These are phyloP conservation scores for Sporothrix mexicana DNA, from an alignment of 2,329 filamentous ascomycete species.

Conservation along the genomic window DNA sequence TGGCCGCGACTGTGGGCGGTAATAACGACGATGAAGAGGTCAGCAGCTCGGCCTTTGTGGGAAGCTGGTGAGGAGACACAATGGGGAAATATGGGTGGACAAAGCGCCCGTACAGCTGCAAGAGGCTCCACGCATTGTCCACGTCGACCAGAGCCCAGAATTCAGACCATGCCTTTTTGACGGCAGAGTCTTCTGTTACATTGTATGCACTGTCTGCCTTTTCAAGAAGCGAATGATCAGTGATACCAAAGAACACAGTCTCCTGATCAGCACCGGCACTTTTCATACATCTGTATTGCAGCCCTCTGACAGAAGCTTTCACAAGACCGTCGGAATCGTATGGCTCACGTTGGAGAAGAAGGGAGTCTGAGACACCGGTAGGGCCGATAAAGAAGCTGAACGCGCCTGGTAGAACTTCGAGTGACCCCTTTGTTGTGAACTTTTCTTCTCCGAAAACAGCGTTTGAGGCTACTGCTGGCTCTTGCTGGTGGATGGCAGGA, in stretches of 20 bases:
- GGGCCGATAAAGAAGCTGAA: conserved; percentile 38
- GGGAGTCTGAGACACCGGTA: conserved; percentile 35
- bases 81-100: conserved; percentile 54
- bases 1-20: conserved; percentile 33
- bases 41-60: conserved; percentile 42
- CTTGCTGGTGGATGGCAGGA: no score
- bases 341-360: conserved; percentile 28
- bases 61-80: conserved; percentile 46
- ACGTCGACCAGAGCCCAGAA: conserved; percentile 43
- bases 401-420: conserved; percentile 34
- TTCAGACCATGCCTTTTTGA: conserved; percentile 42
- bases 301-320: conserved; percentile 27
- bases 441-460: no score
- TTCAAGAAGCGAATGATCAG: conserved; percentile 44
- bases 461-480: no score
- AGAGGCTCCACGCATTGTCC: conserved; percentile 46
- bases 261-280: no score
- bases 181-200: conserved; percentile 38
- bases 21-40: not conserved
- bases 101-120: conserved; percentile 50
- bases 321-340: conserved; percentile 24
- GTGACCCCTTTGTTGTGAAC: conserved; percentile 29
- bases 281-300: conserved; percentile 37
- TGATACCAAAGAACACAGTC: conserved; percentile 44
- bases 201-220: conserved; percentile 47